phyloP scores from a whole-genome alignment of 345 rosid species.

The Erysimum cheiranthoides region DNA sequence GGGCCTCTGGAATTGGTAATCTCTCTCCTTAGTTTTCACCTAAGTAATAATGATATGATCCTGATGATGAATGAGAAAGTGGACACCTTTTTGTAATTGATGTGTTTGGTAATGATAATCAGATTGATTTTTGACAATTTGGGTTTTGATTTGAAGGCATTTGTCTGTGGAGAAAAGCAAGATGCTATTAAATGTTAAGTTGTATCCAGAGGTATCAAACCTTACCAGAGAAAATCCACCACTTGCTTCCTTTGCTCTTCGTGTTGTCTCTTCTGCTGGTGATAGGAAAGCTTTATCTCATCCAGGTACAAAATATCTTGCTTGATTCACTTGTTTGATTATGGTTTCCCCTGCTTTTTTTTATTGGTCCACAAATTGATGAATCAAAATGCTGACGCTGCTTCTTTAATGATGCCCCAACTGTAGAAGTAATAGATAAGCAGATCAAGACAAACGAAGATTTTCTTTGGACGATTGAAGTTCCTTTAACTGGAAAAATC shows the following conservation, averaged over 20 bases:
- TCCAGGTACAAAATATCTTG: conserved; percentile 60
- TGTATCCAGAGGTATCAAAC: conserved; percentile 83
- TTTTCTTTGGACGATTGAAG: conserved; percentile 84
- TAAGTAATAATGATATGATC: background rate
- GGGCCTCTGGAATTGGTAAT: conserved; percentile 93
- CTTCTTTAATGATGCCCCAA: conserved; percentile 11
- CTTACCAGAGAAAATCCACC: conserved; percentile 84
- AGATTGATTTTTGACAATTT: conserved; percentile 27
- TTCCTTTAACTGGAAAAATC: conserved; percentile 82
- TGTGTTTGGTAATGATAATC: conserved; percentile 9
- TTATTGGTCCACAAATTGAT: conserved; percentile 8
- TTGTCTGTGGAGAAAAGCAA: conserved; percentile 86
- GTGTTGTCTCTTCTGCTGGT: conserved; percentile 70
- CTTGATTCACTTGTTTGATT: background rate
- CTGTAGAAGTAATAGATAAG: conserved; percentile 76
- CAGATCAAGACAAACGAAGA: conserved; percentile 75
- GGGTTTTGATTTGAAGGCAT: conserved; percentile 63
- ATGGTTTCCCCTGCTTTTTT: background rate
- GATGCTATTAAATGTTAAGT: conserved; percentile 61
- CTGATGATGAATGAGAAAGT: conserved; percentile 15
- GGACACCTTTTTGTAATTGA: conserved; percentile 14
- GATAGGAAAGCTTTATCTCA: conserved; percentile 80
- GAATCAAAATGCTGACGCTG: conserved; percentile 7
- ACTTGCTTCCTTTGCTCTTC: conserved; percentile 77
- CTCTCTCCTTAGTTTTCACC: conserved; percentile 3